phyloP scores from a whole-genome alignment of 306 rosid genomes.

The Castanea crenata region DNA sequence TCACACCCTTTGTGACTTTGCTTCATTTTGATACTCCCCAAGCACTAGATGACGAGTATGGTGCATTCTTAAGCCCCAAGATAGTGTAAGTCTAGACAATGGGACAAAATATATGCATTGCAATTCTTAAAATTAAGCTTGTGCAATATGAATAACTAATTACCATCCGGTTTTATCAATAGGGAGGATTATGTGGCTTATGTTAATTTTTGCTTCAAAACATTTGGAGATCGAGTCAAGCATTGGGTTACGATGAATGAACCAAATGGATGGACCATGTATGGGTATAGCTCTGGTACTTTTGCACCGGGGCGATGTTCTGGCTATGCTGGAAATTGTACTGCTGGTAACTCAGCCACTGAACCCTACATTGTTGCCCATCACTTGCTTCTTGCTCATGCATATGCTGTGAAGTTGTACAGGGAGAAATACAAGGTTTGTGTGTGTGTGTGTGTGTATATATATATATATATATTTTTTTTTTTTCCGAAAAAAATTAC shows the following conservation, averaged over 20 bases:
- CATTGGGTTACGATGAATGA: slow-evolving; percentile 44
- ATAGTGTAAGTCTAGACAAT: slow-evolving; percentile 30
- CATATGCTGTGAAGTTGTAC: not conserved
- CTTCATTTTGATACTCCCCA: slow-evolving; percentile 42
- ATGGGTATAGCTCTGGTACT: slow-evolving; percentile 30
- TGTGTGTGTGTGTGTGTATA: no score
- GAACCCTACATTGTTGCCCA: not conserved
- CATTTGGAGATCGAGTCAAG: slow-evolving; percentile 42
- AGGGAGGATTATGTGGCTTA: slow-evolving; percentile 36
- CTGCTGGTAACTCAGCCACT: not conserved
- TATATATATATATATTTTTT: no score
- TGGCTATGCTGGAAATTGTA: slow-evolving; percentile 35
- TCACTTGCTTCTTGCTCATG: not conserved
- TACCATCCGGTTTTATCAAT: not conserved
- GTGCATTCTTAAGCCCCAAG: slow-evolving; percentile 26
- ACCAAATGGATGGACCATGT: slow-evolving; percentile 17
- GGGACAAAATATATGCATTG: no score
- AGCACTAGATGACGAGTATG: slow-evolving; percentile 39
- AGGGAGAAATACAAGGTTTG: not conserved
- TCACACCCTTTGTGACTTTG: slow-evolving; percentile 36
- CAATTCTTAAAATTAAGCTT: no score
- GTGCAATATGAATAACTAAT: no score
- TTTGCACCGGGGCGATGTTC: slow-evolving; percentile 49
- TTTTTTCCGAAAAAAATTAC: no score
- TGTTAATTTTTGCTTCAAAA: slow-evolving; percentile 35